Conservation (phyloP, 768 basidiomycete genomes). For the Strobilomyces confusus region DNA sequence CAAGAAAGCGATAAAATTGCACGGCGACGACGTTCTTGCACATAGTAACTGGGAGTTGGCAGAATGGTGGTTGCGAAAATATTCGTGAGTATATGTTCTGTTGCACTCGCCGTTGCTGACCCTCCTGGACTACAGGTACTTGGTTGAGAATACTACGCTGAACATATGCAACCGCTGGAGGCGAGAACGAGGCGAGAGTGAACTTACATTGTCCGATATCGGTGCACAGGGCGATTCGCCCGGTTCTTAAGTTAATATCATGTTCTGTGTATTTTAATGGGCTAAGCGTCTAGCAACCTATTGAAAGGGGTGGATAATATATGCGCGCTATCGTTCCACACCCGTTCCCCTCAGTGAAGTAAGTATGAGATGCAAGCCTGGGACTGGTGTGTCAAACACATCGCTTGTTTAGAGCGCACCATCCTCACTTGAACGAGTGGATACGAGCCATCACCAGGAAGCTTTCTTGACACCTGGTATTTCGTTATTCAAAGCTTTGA, state of each 20-base stretch:
- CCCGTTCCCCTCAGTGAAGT: background rate
- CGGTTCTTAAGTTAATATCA: slow-evolving; percentile 11
- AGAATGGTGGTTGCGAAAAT: slow-evolving; percentile 79
- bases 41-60: slow-evolving; percentile 88
- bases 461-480: slow-evolving; percentile 88
- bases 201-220: slow-evolving; percentile 58
- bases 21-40: slow-evolving; percentile 89
- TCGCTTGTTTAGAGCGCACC: background rate
- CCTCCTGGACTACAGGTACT: slow-evolving; percentile 47
- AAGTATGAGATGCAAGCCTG: background rate
- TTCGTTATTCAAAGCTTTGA: slow-evolving; percentile 78
- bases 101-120: background rate
- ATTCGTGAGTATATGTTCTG: slow-evolving; percentile 46
- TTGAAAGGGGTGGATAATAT: slow-evolving; percentile 9
- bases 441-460: slow-evolving; percentile 60
- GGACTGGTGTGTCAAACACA: background rate
- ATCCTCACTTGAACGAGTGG: background rate
- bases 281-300: background rate
- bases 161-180: slow-evolving; percentile 85
- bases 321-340: background rate
- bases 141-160: slow-evolving; percentile 71
- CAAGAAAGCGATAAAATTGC: slow-evolving; percentile 63
- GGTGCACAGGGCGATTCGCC: slow-evolving; percentile 34
- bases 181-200: slow-evolving; percentile 72
- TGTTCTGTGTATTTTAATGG: slow-evolving; percentile 8